Evolutionary conservation across 2,329 filamentous ascomycete genomes (phyloP), one percentile per base, ranked within the genome.

Genomic region (Aspergillus persii): DNA sequence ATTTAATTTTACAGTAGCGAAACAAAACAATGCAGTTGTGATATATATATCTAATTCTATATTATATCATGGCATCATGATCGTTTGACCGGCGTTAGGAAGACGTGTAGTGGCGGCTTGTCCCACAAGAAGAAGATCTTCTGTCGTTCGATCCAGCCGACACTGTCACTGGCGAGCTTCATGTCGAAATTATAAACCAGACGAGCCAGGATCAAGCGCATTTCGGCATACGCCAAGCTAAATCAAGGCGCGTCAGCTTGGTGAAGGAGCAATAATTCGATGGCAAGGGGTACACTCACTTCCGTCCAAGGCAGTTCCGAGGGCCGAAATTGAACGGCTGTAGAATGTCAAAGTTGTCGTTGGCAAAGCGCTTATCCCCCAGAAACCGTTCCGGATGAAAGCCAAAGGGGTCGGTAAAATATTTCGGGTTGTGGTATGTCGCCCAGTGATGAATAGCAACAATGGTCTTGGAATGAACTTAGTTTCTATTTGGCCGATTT

Each of bases 311-410:
- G 33, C 54, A 50, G 31, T 56, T 56, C 15, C 54, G 46, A 36
- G 46, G 54, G 2, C 54, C 46, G 29, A 56, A 29, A 41, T 56
- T 36, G 23, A 56, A 56, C 23, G 46, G 54, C 12, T 50, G 54
- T 8, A 56, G 30, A 11, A 56, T 54, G 26, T 54, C 55, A 23
- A 44, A 47, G 11, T 36, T 26, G 50, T 60, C 58, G 18, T 41
- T 39, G 23, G 18, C 31, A 31, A 41, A 60, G 23, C 49, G 49
- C 6, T 54, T 31, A 48, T 68, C 56, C 4, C 59, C 54, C 4
- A 79, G 66, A 72, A 78, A 84, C 0, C 81, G 74, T 65, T 84
- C 80, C 0, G 82, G 82, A 5, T 68, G 70, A 65, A 77, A 84
- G 0, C 65, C 66, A 18, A 76, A 69, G 0, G 81, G 76, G 2